Percentiles rank a stretch among this genome's conserved stretches.
Conservation (phyloP, 2,329 filamentous ascomycete genomes). For the Neophaeococcomyces mojaviensis region DNA sequence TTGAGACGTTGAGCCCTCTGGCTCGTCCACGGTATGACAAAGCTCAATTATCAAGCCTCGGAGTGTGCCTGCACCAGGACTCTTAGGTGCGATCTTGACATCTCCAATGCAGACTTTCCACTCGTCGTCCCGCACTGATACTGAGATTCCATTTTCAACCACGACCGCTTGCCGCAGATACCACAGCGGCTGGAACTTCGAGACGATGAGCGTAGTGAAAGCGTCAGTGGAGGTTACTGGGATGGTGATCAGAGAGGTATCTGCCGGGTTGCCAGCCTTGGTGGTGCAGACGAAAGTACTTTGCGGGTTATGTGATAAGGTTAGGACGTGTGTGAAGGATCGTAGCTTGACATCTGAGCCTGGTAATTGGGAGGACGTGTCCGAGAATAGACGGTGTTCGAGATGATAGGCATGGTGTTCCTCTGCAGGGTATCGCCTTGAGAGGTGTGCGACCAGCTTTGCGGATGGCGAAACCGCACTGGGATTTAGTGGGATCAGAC, state of each 20-base stretch:
- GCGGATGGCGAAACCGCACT: slow-evolving; percentile 14
- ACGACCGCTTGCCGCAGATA: slow-evolving; percentile 17
- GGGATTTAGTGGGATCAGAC: slow-evolving; percentile 14
- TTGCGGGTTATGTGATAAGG: slow-evolving; percentile 15
- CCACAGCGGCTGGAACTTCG: slow-evolving; percentile 22
- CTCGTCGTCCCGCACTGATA: slow-evolving; percentile 14
- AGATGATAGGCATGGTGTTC: slow-evolving; percentile 19
- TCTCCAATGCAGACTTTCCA: slow-evolving; percentile 21
- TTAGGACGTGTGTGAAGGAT: slow-evolving; percentile 18
- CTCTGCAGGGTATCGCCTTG: slow-evolving; percentile 17
- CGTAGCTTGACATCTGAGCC: slow-evolving; percentile 14
- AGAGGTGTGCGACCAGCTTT: slow-evolving; percentile 19
- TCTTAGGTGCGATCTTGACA: slow-evolving; percentile 13
- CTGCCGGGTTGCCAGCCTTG: slow-evolving; percentile 4
- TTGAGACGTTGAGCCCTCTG: neutral
- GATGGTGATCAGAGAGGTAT: slow-evolving; percentile 16
- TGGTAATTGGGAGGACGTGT: slow-evolving; percentile 22
- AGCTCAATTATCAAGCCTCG: slow-evolving; percentile 19
- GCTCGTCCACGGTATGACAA: slow-evolving; percentile 3
- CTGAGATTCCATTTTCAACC: slow-evolving; percentile 18
- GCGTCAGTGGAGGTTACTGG: slow-evolving; percentile 14
- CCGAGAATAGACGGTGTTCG: slow-evolving; percentile 20
- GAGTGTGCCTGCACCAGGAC: slow-evolving; percentile 12
- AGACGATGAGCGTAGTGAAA: slow-evolving; percentile 19
- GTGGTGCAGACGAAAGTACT: slow-evolving; percentile 18